These are phyloP conservation scores for Peronospora destructor DNA, from an alignment of 352 stramenopile species.

Conservation along the genomic window DNA sequence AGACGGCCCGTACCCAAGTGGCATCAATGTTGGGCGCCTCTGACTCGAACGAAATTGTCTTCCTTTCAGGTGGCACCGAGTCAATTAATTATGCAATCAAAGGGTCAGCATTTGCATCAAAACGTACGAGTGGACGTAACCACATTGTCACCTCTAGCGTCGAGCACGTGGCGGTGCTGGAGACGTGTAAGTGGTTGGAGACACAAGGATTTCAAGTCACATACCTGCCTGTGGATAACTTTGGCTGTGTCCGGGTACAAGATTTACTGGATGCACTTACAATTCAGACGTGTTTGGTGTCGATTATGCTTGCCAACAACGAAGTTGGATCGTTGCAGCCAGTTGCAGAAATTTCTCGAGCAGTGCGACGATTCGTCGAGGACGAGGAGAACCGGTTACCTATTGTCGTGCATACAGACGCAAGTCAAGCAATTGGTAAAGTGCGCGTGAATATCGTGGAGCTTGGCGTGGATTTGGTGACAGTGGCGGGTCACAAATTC, in stretches of 20 bases:
- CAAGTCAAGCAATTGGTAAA: conserved; percentile 94
- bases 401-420: conserved; percentile 95
- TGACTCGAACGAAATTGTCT: conserved; percentile 37
- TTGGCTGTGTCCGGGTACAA: conserved; percentile 43
- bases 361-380: conserved; percentile 31
- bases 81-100: conserved; percentile 86
- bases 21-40: conserved; percentile 62
- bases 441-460: conserved; percentile 77
- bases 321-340: conserved; percentile 95
- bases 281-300: conserved; percentile 89
- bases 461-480: conserved; percentile 91
- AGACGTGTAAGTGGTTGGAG: conserved; percentile 63
- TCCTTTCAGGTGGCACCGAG: conserved; percentile 81
- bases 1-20: conserved; percentile 73
- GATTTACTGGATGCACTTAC: conserved; percentile 82
- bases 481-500: conserved; percentile 96
- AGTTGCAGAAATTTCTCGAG: conserved; percentile 80
- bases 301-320: conserved; percentile 98
- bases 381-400: conserved; percentile 23
- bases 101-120: conserved; percentile 39
- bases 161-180: conserved; percentile 91
- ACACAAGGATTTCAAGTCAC: conserved; percentile 60
- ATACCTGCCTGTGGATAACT: conserved; percentile 54
- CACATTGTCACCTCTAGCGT: conserved; percentile 91
- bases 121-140: conserved; percentile 23